Conservation (phyloP, 1,139 yeast genomes). For the Yamadazyma spencermartinsiae region DNA sequence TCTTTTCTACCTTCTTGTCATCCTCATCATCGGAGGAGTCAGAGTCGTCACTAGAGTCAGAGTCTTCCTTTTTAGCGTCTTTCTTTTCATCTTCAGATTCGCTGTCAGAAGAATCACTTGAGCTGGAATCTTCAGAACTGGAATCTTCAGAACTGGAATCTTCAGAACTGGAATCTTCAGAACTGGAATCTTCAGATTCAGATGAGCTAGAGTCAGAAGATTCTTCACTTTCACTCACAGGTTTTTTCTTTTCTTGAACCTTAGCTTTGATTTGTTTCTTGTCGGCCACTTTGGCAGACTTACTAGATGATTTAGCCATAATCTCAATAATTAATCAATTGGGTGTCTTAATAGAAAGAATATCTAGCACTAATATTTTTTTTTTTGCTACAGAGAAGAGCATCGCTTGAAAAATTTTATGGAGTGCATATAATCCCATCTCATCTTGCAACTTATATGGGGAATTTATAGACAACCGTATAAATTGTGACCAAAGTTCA, state of each 20-base stretch:
- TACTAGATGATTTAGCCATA: slow-evolving; percentile 19
- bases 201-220: neutral
- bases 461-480: too few relatives aligned
- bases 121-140: slow-evolving; percentile 5
- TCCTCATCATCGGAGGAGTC: slow-evolving; percentile 3
- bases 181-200: too few relatives aligned
- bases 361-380: slow-evolving; percentile 5
- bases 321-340: slow-evolving; percentile 3
- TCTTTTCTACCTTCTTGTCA: slow-evolving; percentile 25
- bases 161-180: slow-evolving; percentile 7
- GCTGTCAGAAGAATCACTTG: slow-evolving; percentile 6
- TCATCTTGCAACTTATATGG: neutral
- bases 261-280: slow-evolving; percentile 17
- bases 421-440: slow-evolving; percentile 1
- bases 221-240: slow-evolving; percentile 4
- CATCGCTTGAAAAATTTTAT: slow-evolving; percentile 13
- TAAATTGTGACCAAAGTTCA: too few relatives aligned
- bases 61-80: slow-evolving; percentile 23
- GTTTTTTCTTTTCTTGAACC: slow-evolving; percentile 8
- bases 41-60: slow-evolving; percentile 5
- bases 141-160: slow-evolving; percentile 4
- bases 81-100: slow-evolving; percentile 4
- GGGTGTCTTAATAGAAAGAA: neutral
- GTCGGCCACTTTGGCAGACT: slow-evolving; percentile 29
- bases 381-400: slow-evolving; percentile 10